A percentile compares a stretch with the other conserved stretches of the same genome.
Conservation (phyloP, 2,329 filamentous ascomycete species). For the Venturia aucupariae region DNA sequence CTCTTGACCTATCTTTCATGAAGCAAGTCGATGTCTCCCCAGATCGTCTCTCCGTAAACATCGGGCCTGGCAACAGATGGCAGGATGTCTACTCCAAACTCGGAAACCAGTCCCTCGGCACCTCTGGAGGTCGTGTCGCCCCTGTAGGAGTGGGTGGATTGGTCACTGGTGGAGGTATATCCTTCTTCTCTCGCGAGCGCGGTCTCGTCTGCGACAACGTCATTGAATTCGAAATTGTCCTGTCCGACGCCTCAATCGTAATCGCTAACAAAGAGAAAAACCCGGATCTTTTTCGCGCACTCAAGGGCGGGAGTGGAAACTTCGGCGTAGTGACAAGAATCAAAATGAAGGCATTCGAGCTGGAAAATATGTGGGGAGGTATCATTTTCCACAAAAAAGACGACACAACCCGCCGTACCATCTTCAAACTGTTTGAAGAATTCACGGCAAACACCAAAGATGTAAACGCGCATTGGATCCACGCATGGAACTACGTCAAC, state of each 20-base stretch:
- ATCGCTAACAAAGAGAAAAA: constrained; percentile 24
- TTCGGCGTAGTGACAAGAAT: constrained; percentile 29
- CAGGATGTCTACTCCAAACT: constrained; percentile 14
- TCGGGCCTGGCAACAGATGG: constrained; percentile 14
- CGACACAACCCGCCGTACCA: not conserved
- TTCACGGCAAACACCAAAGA: constrained; percentile 12
- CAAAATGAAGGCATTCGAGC: constrained; percentile 15
- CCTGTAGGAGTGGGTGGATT: constrained; percentile 14
- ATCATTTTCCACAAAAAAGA: constrained; percentile 8
- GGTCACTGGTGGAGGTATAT: constrained; percentile 14
- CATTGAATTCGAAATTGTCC: constrained; percentile 20
- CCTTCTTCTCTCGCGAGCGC: constrained; percentile 11
- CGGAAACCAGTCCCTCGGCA: constrained; percentile 1
- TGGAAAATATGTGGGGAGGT: constrained; percentile 6
- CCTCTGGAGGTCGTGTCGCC: constrained; percentile 11
- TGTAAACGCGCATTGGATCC: constrained; percentile 9
- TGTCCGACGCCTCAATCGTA: constrained; percentile 26
- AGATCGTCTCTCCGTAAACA: constrained; percentile 1
- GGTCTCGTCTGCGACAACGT: constrained; percentile 14
- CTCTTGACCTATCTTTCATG: constrained; percentile 12
- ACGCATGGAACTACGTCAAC: constrained; percentile 11
- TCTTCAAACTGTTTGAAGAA: constrained; percentile 7
- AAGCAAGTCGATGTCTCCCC: constrained; percentile 5
- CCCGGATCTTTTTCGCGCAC: constrained; percentile 24
- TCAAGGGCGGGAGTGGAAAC: constrained; percentile 30